Percentiles rank a stretch among this genome's conserved stretches.
These are phyloP conservation scores for Artemisia tridentata DNA, from an alignment of 129 eudicot species.

Conservation along the genomic window DNA sequence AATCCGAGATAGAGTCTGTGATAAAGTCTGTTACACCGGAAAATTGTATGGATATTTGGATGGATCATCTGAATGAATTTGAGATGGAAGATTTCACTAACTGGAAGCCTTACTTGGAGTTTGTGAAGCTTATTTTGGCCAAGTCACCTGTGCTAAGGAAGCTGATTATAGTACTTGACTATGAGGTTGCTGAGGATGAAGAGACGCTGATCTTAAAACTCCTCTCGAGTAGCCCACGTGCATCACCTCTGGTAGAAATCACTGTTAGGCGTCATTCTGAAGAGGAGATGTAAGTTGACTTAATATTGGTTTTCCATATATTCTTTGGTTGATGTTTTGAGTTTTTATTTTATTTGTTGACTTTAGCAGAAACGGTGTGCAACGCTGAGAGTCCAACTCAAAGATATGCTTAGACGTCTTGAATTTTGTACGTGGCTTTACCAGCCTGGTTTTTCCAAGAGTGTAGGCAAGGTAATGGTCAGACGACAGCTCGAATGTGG, in stretches of 20 bases:
- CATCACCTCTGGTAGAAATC: neutral
- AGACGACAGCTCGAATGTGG: too few species aligned
- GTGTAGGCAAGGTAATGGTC: too few species aligned
- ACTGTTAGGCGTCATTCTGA: neutral
- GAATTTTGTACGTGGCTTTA: too few species aligned
- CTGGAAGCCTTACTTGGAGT: neutral
- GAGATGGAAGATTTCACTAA: neutral
- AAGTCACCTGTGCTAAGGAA: neutral
- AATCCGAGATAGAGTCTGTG: neutral
- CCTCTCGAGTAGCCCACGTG: neutral
- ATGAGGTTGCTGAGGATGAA: neutral
- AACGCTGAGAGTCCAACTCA: too few species aligned
- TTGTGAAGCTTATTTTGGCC: slow-evolving; percentile 2
- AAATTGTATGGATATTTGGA: neutral
- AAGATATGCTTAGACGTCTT: too few species aligned
- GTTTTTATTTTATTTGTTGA: too few species aligned
- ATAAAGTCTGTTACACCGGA: neutral
- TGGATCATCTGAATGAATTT: neutral
- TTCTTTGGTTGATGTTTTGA: too few species aligned
- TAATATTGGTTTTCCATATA: too few species aligned
- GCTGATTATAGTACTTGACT: neutral
- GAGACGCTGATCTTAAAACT: neutral
- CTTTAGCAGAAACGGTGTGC: too few species aligned
- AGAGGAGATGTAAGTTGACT: too few species aligned
- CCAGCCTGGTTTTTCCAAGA: too few species aligned